Evolutionary conservation across 83 land plant species (phyloP).

Genomic region (Isoetes engelmannii): DNA sequence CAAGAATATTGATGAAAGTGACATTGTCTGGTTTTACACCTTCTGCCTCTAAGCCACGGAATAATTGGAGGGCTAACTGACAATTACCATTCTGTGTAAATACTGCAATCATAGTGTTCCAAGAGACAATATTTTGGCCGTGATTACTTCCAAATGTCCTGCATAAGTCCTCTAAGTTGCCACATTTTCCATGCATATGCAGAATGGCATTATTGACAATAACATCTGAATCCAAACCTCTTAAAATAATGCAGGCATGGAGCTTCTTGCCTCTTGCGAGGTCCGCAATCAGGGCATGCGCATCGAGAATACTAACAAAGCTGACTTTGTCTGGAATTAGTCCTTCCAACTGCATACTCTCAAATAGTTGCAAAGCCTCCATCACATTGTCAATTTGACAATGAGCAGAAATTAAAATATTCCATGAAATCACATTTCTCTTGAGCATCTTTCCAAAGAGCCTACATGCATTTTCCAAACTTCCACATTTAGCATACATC

Average conservation of each 20-base stretch:
- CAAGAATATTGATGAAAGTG: not conserved
- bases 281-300: not conserved
- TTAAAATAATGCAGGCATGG: constrained; percentile 1
- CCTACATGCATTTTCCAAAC: not conserved
- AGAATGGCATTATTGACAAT: not conserved
- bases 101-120: not conserved
- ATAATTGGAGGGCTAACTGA: not conserved
- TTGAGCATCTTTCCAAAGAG: not conserved
- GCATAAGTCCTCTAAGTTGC: not conserved
- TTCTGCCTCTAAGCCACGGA: not conserved
- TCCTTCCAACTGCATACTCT: constrained; percentile 1
- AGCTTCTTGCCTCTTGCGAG: not conserved
- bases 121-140: not conserved
- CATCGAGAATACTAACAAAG: not conserved
- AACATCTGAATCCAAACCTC: not conserved
- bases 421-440: not conserved
- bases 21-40: not conserved
- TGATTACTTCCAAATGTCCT: not conserved
- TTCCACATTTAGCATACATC: not conserved
- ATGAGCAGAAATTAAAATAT: not conserved
- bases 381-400: not conserved
- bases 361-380: not conserved
- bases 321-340: not conserved
- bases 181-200: constrained; percentile 1
- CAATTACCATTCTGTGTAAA: not conserved